Conservation (phyloP, 1,284 basidiomycete species). For the Tilletia walkeri region DNA sequence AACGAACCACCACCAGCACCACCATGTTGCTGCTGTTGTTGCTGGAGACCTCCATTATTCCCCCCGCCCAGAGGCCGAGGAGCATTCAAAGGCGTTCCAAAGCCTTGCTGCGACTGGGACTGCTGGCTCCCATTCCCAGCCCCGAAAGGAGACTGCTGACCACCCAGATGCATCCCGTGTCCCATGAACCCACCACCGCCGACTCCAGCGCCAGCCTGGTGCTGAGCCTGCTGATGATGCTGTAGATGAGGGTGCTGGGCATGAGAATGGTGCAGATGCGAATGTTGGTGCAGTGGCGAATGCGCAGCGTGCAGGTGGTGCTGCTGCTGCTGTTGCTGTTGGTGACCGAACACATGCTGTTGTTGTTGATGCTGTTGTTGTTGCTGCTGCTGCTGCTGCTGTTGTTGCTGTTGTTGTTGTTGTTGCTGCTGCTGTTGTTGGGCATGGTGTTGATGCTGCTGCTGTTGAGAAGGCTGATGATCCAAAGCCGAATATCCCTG, state of each 20-base stretch:
- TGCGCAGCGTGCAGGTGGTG: constrained; percentile 24
- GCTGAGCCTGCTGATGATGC: constrained; percentile 33
- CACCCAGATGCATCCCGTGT: background rate
- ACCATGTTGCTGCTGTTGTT: background rate
- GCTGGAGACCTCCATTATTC: too few relatives aligned
- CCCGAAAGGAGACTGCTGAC: too few relatives aligned
- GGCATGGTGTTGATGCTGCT: constrained; percentile 9
- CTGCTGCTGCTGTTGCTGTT: constrained; percentile 35
- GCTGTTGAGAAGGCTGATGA: constrained; percentile 3
- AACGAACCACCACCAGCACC: constrained; percentile 10
- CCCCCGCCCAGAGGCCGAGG: background rate
- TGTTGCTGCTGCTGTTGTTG: constrained; percentile 26
- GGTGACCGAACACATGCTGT: constrained; percentile 23
- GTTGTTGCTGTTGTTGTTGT: constrained; percentile 19
- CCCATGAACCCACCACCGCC: background rate
- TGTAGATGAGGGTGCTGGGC: constrained; percentile 27
- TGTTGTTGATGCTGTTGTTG: constrained; percentile 18
- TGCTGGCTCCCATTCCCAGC: too few relatives aligned
- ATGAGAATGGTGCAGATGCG: constrained; percentile 22
- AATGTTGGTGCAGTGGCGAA: constrained; percentile 19
- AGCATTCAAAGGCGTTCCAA: constrained; percentile 7
- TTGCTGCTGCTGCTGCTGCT: constrained; percentile 18
- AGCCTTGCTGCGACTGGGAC: background rate
- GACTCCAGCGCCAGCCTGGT: constrained; percentile 24
- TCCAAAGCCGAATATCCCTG: constrained; percentile 14